phyloP scores from a whole-genome alignment of 1,284 basidiomycete species.

The Fomitopsis betulina region DNA sequence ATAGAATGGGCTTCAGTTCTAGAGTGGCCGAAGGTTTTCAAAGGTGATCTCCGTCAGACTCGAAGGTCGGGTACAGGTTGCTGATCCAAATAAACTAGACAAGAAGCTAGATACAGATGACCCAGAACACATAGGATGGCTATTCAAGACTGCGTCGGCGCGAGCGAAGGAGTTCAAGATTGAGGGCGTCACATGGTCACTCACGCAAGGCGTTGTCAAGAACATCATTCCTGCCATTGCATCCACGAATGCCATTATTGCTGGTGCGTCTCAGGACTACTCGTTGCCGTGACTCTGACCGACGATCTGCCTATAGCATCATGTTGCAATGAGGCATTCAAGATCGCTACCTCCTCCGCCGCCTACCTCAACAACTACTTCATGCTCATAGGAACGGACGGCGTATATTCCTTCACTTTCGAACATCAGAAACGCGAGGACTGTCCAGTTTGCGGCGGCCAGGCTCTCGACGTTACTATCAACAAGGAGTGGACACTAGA shows the following conservation, averaged over 20 bases:
- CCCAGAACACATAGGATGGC: slow-evolving; percentile 95
- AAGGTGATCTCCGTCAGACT: slow-evolving; percentile 47
- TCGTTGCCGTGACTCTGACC: not conserved
- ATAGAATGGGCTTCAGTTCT: slow-evolving; percentile 99
- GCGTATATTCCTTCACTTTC: slow-evolving; percentile 97
- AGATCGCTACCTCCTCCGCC: slow-evolving; percentile 93
- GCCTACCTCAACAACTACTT: slow-evolving; percentile 98
- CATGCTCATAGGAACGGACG: slow-evolving; percentile 95
- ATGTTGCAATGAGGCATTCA: slow-evolving; percentile 99
- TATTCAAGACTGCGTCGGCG: slow-evolving; percentile 75
- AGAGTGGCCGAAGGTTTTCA: slow-evolving; percentile 93
- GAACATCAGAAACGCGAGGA: slow-evolving; percentile 90
- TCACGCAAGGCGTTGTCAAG: slow-evolving; percentile 99
- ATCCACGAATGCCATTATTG: slow-evolving; percentile 94
- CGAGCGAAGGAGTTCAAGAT: slow-evolving; percentile 94
- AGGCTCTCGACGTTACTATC: slow-evolving; percentile 70
- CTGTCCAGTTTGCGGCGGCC: slow-evolving; percentile 97
- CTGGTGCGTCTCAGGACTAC: slow-evolving; percentile 48
- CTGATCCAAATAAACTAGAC: slow-evolving; percentile 42
- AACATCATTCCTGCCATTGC: slow-evolving; percentile 99
- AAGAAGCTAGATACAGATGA: slow-evolving; percentile 96
- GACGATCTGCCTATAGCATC: slow-evolving; percentile 54
- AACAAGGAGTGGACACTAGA: slow-evolving; percentile 76
- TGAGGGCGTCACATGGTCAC: slow-evolving; percentile 95
- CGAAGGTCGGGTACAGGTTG: not conserved